Percentiles rank a stretch among this genome's conserved stretches.
These are phyloP conservation scores for Penicillium concentricum DNA, from an alignment of 2,329 filamentous ascomycete species.

Conservation along the genomic window DNA sequence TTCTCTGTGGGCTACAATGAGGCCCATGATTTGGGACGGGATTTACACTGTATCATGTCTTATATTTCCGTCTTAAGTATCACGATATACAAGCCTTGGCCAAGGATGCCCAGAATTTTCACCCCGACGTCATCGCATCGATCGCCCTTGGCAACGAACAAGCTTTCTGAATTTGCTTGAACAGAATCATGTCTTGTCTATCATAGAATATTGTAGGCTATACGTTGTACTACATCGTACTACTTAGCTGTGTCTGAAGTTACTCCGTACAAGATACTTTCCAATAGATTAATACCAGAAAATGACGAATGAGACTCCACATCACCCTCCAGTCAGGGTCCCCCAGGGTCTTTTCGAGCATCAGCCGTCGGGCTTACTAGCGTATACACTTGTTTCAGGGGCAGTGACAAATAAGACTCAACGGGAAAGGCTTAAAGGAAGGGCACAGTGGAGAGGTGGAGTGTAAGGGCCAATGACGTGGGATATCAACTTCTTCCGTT, in stretches of 20 bases:
- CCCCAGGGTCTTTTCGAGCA: neutral
- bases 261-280: neutral
- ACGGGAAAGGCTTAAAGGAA: neutral
- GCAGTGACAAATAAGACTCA: constrained; percentile 2
- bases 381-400: constrained; percentile 4
- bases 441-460: neutral
- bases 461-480: neutral
- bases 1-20: too few relatives aligned
- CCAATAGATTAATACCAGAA: neutral
- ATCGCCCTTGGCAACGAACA: constrained; percentile 9
- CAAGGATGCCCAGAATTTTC: constrained; percentile 1
- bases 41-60: neutral
- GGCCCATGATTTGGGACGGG: neutral
- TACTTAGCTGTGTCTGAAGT: neutral
- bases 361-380: constrained; percentile 2
- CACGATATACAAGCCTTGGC: neutral
- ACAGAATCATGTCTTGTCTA: neutral
- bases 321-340: neutral
- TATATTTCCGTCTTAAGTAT: neutral
- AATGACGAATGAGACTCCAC: neutral
- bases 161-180: constrained; percentile 1
- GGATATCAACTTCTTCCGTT: neutral
- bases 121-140: neutral
- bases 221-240: too few relatives aligned
- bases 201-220: neutral